Percentiles rank a stretch among this genome's conserved stretches.
Conservation (phyloP, 202 grass and related monocot species). For the Carex arenaria region DNA sequence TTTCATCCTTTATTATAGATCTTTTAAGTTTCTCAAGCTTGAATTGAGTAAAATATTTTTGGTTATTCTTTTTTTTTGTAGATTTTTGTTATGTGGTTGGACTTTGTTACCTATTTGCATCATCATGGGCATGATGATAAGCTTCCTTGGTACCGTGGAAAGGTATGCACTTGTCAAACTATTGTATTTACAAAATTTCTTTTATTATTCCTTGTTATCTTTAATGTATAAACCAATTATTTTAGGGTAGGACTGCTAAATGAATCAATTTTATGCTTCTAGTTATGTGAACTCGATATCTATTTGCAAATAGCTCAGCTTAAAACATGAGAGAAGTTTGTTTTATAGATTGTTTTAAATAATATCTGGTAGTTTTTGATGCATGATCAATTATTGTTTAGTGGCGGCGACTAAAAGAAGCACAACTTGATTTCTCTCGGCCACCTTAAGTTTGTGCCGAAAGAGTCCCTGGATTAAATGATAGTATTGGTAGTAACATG, state of each 20-base stretch:
- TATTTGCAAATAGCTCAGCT: not conserved
- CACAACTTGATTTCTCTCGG: not conserved
- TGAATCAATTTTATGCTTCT: not conserved
- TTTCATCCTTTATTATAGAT: not conserved
- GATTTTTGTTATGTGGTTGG: conserved; percentile 95
- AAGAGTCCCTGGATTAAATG: not conserved
- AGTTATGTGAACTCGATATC: not conserved
- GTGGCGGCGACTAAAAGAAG: not conserved
- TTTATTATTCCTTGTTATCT: not conserved
- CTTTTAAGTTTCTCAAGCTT: conserved; percentile 1
- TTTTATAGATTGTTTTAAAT: not conserved
- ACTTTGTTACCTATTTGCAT: conserved; percentile 98
- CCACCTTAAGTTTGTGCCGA: not conserved
- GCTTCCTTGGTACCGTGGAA: conserved; percentile 97
- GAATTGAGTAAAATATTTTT: conserved; percentile 15
- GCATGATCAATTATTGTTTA: not conserved
- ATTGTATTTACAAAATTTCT: too few relatives aligned
- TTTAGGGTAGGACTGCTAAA: not conserved
- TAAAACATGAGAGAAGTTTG: conserved; percentile 5
- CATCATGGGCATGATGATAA: conserved; percentile 96
- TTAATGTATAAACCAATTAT: not conserved
- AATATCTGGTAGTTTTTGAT: not conserved
- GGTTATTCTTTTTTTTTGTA: conserved; percentile 40
- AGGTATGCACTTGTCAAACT: conserved; percentile 39
- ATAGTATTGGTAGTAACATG: not conserved